A percentile compares a stretch with the other conserved stretches of the same genome.
phyloP scores from a whole-genome alignment of 805 yeast genomes.

The Hanseniaspora thailandica region DNA sequence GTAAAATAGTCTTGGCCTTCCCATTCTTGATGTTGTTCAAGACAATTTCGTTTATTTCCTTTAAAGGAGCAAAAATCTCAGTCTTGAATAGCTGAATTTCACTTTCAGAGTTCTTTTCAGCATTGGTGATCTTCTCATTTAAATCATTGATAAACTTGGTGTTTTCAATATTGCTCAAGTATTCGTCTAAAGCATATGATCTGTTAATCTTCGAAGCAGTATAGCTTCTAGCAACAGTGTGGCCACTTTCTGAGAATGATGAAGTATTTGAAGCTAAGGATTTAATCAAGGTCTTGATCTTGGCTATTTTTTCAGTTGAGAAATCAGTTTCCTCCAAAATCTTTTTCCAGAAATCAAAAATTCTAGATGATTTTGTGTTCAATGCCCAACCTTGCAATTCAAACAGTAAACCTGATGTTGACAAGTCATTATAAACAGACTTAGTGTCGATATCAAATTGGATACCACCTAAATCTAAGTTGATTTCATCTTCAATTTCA shows the following conservation, averaged over 20 bases:
- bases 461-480: conserved; percentile 74
- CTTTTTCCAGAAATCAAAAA: conserved; percentile 58
- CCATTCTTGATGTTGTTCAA: conserved; percentile 20
- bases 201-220: conserved; percentile 55
- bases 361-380: conserved; percentile 46
- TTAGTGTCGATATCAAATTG: conserved; percentile 48
- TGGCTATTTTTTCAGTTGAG: conserved; percentile 41
- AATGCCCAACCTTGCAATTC: conserved; percentile 58
- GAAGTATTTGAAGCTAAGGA: conserved; percentile 65
- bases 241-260: conserved; percentile 77
- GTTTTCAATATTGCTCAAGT: conserved; percentile 65
- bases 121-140: conserved; percentile 33
- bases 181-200: conserved; percentile 49
- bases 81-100: conserved; percentile 54
- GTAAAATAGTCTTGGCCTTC: conserved; percentile 34
- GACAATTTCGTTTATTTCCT: conserved; percentile 38
- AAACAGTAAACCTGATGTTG: conserved; percentile 41
- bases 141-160: conserved; percentile 50
- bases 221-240: conserved; percentile 60
- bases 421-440: conserved; percentile 41
- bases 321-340: conserved; percentile 61
- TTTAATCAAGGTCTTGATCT: conserved; percentile 61
- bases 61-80: conserved; percentile 26
- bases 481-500: conserved; percentile 74
- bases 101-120: conserved; percentile 39